Conservation (phyloP, 2,329 filamentous ascomycete genomes). For the Chrysosporium keratinophilum region DNA sequence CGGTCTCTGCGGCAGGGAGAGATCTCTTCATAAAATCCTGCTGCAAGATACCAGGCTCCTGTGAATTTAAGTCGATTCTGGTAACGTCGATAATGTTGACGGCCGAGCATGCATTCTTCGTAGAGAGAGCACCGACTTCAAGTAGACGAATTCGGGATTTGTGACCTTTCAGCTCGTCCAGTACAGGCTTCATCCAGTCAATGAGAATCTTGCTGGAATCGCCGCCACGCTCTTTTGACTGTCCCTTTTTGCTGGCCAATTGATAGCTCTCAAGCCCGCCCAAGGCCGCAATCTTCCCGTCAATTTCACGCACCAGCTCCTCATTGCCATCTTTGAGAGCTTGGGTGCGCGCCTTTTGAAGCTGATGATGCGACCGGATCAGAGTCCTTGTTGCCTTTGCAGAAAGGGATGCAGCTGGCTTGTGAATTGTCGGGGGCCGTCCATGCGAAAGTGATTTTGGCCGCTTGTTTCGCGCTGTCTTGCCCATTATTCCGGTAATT, state of each 20-base stretch:
- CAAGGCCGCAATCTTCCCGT: constrained; percentile 43
- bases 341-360: constrained; percentile 47
- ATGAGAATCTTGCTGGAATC: constrained; percentile 52
- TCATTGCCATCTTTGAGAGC: constrained; percentile 41
- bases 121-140: constrained; percentile 81
- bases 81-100: constrained; percentile 61
- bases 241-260: constrained; percentile 52
- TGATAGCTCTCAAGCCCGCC: constrained; percentile 53
- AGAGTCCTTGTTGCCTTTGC: constrained; percentile 49
- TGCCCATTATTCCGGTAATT: constrained; percentile 17
- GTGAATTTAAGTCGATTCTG: constrained; percentile 84
- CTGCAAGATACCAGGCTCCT: constrained; percentile 63
- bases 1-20: constrained; percentile 48
- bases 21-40: constrained; percentile 92
- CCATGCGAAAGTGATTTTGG: constrained; percentile 35
- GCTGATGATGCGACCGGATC: constrained; percentile 50
- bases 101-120: constrained; percentile 70
- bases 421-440: constrained; percentile 35
- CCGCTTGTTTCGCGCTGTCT: constrained; percentile 23
- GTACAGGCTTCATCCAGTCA: constrained; percentile 43
- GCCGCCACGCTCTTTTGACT: constrained; percentile 51
- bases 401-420: constrained; percentile 37
- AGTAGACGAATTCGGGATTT: constrained; percentile 52
- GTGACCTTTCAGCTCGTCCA: constrained; percentile 18
- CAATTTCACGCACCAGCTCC: constrained; percentile 34